Evolutionary conservation across 441 rosid species (phyloP).

Genomic region (Manihot esculenta): DNA sequence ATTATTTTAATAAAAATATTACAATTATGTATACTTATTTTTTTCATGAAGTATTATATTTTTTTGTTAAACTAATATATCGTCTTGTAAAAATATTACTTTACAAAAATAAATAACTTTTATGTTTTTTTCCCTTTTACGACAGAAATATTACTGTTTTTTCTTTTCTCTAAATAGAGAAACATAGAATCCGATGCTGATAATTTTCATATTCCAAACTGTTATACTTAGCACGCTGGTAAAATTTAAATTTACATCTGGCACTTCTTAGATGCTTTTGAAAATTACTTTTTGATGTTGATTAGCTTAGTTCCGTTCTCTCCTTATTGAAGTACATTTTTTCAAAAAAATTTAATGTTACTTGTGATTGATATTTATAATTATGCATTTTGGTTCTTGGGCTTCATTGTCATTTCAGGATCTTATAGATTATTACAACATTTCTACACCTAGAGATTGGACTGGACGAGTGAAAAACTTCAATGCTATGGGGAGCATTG

Average conservation of each 20-base stretch:
- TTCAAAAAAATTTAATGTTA: no score
- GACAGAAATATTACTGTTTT: no score
- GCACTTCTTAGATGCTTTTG: background rate
- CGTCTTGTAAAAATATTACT: no score
- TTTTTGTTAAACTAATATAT: no score
- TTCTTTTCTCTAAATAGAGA: no score
- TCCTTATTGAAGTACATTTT: background rate
- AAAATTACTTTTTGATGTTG: background rate
- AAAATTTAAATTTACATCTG: background rate
- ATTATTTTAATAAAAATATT: no score
- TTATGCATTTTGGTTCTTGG: slow-evolving; percentile 11
- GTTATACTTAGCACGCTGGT: background rate
- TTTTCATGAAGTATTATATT: no score
- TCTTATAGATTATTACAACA: slow-evolving; percentile 88
- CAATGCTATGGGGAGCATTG: slow-evolving; percentile 85
- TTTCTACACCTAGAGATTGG: slow-evolving; percentile 90
- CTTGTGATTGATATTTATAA: slow-evolving; percentile 14
- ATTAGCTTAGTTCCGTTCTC: background rate
- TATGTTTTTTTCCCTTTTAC: no score
- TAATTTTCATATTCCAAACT: background rate
- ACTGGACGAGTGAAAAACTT: slow-evolving; percentile 87
- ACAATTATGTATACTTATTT: no score
- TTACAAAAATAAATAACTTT: no score
- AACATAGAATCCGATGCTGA: background rate
- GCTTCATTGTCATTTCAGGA: slow-evolving; percentile 51